These are phyloP conservation scores for Lyophyllum decastes DNA, from an alignment of 768 basidiomycete species.

Conservation along the genomic window DNA sequence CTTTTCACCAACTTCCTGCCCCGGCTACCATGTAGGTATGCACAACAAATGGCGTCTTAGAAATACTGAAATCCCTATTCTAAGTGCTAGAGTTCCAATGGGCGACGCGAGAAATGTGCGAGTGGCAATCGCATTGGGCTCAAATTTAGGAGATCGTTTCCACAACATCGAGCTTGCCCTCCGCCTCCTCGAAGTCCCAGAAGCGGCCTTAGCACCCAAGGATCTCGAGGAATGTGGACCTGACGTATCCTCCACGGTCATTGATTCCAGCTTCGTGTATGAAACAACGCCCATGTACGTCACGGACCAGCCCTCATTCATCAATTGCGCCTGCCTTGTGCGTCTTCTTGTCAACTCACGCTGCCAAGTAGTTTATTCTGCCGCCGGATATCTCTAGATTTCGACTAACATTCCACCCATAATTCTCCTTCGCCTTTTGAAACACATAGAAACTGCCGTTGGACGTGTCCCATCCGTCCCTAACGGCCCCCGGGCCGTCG, in stretches of 20 bases:
- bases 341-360: conserved; percentile 25
- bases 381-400: conserved; percentile 49
- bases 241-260: conserved; percentile 39
- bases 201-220: conserved; percentile 23
- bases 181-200: conserved; percentile 61
- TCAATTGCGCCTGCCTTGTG: conserved; percentile 91
- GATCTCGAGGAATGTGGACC: conserved; percentile 11
- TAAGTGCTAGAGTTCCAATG: neutral
- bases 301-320: conserved; percentile 82
- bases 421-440: conserved; percentile 62
- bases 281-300: conserved; percentile 97
- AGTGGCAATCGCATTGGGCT: conserved; percentile 80
- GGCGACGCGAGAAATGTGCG: neutral
- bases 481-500: conserved; percentile 88
- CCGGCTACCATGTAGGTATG: too few species aligned
- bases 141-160: conserved; percentile 88
- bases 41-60: neutral
- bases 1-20: neutral
- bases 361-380: neutral
- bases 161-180: conserved; percentile 81
- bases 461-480: conserved; percentile 79
- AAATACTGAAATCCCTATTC: neutral
- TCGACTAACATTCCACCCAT: conserved; percentile 69
- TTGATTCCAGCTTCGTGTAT: conserved; percentile 88
- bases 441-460: conserved; percentile 69